Conservation (phyloP, 139 green algal genomes). For the Micromonas pusilla region DNA sequence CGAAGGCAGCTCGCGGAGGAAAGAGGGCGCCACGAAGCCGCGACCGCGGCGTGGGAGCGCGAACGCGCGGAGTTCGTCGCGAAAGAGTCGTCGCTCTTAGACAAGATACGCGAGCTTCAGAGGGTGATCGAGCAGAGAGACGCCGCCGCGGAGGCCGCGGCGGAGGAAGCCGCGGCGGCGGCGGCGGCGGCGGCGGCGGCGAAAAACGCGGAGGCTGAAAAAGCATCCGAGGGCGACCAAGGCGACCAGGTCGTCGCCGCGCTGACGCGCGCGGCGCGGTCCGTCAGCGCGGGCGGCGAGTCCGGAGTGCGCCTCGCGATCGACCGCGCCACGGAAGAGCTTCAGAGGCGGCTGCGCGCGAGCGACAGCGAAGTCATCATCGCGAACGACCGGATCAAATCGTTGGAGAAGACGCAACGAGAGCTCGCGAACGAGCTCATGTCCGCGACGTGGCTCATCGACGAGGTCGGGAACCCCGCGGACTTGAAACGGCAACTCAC, state of each 20-base stretch:
- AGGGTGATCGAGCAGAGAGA: neutral
- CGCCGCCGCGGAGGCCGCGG: neutral
- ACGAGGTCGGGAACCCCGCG: constrained; percentile 3
- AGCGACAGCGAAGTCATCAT: neutral
- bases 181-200: no score
- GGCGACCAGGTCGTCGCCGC: neutral
- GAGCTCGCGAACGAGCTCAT: constrained; percentile 78
- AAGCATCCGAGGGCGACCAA: neutral
- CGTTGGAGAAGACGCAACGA: constrained; percentile 67
- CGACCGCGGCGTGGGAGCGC: constrained; percentile 26
- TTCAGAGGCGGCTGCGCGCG: neutral
- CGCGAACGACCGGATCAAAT: neutral
- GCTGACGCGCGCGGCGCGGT: neutral
- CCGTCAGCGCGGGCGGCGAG: neutral
- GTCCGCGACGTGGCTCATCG: constrained; percentile 27
- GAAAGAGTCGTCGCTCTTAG: no score
- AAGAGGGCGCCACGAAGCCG: constrained; percentile 4
- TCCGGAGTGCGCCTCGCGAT: neutral
- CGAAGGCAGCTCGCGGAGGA: constrained; percentile 36
- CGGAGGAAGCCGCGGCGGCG: neutral
- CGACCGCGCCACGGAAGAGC: neutral
- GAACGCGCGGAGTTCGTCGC: neutral
- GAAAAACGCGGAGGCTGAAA: neutral
- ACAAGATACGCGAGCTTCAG: constrained; percentile 6
- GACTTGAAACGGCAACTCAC: constrained; percentile 30